Base-by-base conservation (phyloP, 306 rosid genomes). In the Prunus davidiana region DNA sequence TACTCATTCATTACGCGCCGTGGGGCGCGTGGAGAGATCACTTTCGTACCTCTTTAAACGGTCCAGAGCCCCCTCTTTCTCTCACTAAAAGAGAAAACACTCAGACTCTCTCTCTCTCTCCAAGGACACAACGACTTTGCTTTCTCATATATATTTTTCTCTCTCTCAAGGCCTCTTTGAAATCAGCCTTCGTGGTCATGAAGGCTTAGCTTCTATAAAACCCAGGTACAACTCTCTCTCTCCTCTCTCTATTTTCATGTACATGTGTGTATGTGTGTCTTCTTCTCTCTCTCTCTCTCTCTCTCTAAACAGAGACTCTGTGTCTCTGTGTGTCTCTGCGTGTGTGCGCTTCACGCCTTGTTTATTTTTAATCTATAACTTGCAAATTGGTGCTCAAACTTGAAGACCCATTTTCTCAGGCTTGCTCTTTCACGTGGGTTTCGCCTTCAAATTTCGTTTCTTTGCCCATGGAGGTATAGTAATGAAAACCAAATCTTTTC, bases 151-250 rank as follows among this genome's bases (percentile, higher is more conserved):
- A 18, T 47, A 72, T 51, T 71, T 10, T 12, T 63, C 81, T 71
- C 9, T 73, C 74, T 55, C 25, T 63, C 27, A 13, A 38, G 52
- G 70, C 70, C 73, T 63, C 38, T 28, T 72, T 81, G 77, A 71
- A 88, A 84, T 91, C 87, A 88, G 66, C 86, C 86, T 78, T 88
- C 81, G 82, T 76, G 77, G 79, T 79, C 92, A 92, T 92, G 91
- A 87, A 83, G 84, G 65, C 86, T 83, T 64, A 78, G 84, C 86
- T 82, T 72, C 75, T 22, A 69, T 85, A 81, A 82, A 86, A 25
- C 74, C 70, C 87, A 81, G 96, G 91, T 90, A 81, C 71, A 41
- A 12, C 81, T 55, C 28, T 34, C 19, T 34, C 56, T 51, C 57
- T 56, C 62, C 69, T 57, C 77, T 83, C 41, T 71, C 49, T 76